Evolutionary conservation across 306 rosid species (phyloP).

Genomic region (Dalbergia oliveri): DNA sequence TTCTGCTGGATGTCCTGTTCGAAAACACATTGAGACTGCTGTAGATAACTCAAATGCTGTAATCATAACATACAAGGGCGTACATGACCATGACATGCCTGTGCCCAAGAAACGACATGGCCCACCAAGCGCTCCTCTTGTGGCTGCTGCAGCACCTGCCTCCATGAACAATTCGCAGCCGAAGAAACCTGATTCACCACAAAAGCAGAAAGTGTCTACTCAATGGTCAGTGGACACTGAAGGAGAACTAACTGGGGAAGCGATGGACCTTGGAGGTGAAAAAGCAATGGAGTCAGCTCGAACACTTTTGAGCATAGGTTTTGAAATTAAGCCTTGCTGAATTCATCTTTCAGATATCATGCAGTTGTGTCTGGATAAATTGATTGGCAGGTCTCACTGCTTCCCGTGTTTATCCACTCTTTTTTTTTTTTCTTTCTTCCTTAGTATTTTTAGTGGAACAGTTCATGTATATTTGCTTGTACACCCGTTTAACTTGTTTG

Average conservation of each 20-base stretch:
- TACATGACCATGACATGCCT: slow-evolving; percentile 95
- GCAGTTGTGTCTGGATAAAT: slow-evolving; percentile 57
- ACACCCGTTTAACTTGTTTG: slow-evolving; percentile 51
- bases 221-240: slow-evolving; percentile 89
- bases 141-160: slow-evolving; percentile 84
- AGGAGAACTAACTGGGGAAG: slow-evolving; percentile 95
- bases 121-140: slow-evolving; percentile 83
- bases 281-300: slow-evolving; percentile 98
- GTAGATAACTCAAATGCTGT: slow-evolving; percentile 73
- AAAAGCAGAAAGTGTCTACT: slow-evolving; percentile 57
- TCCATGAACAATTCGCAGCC: slow-evolving; percentile 67
- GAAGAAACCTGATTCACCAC: slow-evolving; percentile 53
- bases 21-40: slow-evolving; percentile 90
- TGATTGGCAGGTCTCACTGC: slow-evolving; percentile 58
- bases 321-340: slow-evolving; percentile 98
- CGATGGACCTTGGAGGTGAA: slow-evolving; percentile 93
- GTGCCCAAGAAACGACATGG: slow-evolving; percentile 95
- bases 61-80: slow-evolving; percentile 89
- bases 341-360: slow-evolving; percentile 36
- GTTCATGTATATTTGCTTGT: slow-evolving; percentile 66
- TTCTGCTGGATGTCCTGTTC: slow-evolving; percentile 98
- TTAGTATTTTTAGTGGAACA: slow-evolving; percentile 57
- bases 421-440: slow-evolving; percentile 18
- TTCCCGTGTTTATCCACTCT: slow-evolving; percentile 29
- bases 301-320: slow-evolving; percentile 97